A percentile compares a stretch with the other conserved stretches of the same genome.
Evolutionary conservation across 257 asterid genomes (phyloP).

Genomic region (Solanum bulbocastanum): DNA sequence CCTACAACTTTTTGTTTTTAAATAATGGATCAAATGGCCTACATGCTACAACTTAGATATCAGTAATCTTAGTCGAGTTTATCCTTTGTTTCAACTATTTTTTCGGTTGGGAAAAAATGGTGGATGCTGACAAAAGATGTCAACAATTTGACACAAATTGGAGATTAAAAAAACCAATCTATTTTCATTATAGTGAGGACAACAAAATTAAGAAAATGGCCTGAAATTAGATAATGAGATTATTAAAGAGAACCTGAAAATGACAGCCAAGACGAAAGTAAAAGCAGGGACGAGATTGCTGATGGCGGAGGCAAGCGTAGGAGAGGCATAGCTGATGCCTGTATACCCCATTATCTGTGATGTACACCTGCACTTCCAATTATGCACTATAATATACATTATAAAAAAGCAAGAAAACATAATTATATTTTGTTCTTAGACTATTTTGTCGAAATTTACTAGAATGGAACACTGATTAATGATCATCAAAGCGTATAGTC

Average conservation of each 20-base stretch:
- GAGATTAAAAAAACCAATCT: not conserved
- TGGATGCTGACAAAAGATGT: not conserved
- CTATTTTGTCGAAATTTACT: not conserved
- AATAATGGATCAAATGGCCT: not conserved
- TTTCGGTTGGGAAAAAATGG: not conserved
- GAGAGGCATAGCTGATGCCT: conserved; percentile 58
- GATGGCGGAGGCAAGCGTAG: conserved; percentile 82
- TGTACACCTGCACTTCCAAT: conserved; percentile 23
- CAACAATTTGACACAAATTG: not conserved
- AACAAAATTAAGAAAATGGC: not conserved
- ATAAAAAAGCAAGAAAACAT: not conserved
- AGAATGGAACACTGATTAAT: not conserved
- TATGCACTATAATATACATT: not conserved
- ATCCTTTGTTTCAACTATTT: not conserved
- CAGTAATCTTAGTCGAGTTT: not conserved
- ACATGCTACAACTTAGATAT: not conserved
- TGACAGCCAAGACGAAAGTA: conserved; percentile 36
- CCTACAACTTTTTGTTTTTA: not conserved
- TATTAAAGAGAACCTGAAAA: conserved; percentile 12
- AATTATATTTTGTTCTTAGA: not conserved
- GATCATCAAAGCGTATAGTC: not conserved
- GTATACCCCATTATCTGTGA: conserved; percentile 65
- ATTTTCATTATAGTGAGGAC: not conserved
- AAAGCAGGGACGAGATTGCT: conserved; percentile 80
- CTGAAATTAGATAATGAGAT: not conserved